These are phyloP conservation scores for Suillus alpinus DNA, from an alignment of 768 basidiomycete genomes.

Conservation along the genomic window DNA sequence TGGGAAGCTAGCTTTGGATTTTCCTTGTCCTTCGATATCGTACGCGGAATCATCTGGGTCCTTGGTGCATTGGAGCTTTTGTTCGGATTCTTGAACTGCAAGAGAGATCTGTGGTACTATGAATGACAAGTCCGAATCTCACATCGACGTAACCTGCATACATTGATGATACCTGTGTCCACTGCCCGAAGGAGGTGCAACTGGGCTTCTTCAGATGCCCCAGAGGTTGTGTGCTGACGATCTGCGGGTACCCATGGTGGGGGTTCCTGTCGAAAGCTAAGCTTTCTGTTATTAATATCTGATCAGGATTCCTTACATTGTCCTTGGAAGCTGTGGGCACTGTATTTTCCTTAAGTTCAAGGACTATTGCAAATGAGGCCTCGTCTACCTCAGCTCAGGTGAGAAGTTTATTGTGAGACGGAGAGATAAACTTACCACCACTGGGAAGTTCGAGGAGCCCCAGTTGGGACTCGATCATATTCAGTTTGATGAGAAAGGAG, in stretches of 20 bases:
- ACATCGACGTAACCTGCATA: conserved; percentile 18
- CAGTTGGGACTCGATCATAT: conserved; percentile 72
- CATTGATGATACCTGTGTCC: conserved; percentile 82
- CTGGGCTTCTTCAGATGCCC: conserved; percentile 62
- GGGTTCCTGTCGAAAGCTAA: conserved; percentile 44
- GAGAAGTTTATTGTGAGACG: conserved; percentile 1
- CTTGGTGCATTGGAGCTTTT: conserved; percentile 46
- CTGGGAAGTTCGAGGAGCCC: conserved; percentile 47
- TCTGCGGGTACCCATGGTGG: conserved; percentile 81
- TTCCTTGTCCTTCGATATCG: conserved; percentile 12
- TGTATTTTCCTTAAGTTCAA: conserved; percentile 72
- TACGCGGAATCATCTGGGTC: conserved; percentile 1
- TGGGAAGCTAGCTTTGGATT: conserved; percentile 2
- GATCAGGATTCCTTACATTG: conserved; percentile 33
- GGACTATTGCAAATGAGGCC: conserved; percentile 75
- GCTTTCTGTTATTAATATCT: neutral
- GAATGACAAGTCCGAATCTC: neutral
- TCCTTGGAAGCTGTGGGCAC: conserved; percentile 50
- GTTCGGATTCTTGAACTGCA: conserved; percentile 76
- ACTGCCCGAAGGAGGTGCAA: conserved; percentile 76
- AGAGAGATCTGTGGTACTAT: conserved; percentile 55
- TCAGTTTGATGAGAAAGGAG: conserved; percentile 78
- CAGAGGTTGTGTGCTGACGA: conserved; percentile 64
- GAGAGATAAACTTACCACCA: conserved; percentile 35
- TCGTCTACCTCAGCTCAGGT: conserved; percentile 45